Evolutionary conservation across 2,329 filamentous ascomycete species (phyloP), one percentile per base, ranked within the genome.

Genomic region (Aspergillus sergii): DNA sequence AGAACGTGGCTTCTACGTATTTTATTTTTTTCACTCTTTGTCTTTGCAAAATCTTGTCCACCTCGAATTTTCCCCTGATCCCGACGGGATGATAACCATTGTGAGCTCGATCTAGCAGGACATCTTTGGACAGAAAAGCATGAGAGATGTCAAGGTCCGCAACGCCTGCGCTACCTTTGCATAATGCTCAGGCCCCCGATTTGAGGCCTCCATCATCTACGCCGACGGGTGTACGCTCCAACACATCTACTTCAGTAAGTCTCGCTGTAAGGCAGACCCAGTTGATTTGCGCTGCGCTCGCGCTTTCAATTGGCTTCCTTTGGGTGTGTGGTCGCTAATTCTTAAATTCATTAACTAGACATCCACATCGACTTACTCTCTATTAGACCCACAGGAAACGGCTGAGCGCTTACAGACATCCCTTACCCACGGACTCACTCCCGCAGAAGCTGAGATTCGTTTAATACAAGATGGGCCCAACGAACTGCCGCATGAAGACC

Each of bases 401-500:
- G 93, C 93, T 51, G 84, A 89, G 59, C 88, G 88, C 68, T 83
- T 98, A 59, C 85, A 89, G 67, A 96, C 94, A 4, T 97, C 94
- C n/a, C 82, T 97, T 30, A 88, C 85, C 16, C 86, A 92, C 73
- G 95, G 95, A 58, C 85, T 99, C 16, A 88, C 92, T 6, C 89
- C 92, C 0, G 86, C 88, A 51, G 93, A 97, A 78, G 95, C 94
- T 41, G 85, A 93, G 64, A 86, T 90, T 61, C 88, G 94, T 73
- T 84, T 97, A 65, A 86, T 90, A 73, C 87, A 91, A 67, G 88
- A 95, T 81, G 95, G 95, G 36, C 89, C 91, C 32, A 99, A 99
- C 79, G 95, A 99, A 79, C 90, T 99, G 43, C 93, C 95, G 7
- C 93, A 96, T 77, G 94, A 98, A 64, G 89, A 93, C 60, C 93